A percentile compares a stretch with the other conserved stretches of the same genome.
Conservation (phyloP, 345 rosid species). For the Firmiana major region DNA sequence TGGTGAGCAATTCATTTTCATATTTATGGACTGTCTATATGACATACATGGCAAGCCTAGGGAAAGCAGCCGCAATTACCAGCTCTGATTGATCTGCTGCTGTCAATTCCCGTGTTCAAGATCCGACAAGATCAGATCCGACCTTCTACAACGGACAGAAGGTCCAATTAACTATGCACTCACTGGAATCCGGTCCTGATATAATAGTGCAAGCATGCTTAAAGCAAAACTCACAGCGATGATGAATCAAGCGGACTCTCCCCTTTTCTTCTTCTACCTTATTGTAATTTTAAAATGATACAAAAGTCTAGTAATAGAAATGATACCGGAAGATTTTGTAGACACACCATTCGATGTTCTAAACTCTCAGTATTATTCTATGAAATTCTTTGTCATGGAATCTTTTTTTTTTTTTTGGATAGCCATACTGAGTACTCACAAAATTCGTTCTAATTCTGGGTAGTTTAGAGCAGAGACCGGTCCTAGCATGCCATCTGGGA, state of each 20-base stretch:
- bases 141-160: not conserved
- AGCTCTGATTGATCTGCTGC: conserved; percentile 27
- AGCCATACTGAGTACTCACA: not conserved
- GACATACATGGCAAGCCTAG: conserved; percentile 79
- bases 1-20: conserved; percentile 89
- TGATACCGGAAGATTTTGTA: not conserved
- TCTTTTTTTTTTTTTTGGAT: not conserved
- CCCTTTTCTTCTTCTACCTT: not conserved
- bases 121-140: not conserved
- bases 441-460: not conserved
- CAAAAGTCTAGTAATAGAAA: not conserved
- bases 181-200: not conserved
- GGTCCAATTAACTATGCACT: not conserved
- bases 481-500: not conserved
- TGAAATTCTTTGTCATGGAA: not conserved
- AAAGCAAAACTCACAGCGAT: not conserved
- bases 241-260: not conserved
- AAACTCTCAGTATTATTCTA: not conserved
- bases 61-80: conserved; percentile 39
- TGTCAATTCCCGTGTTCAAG: not conserved
- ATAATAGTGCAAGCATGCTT: not conserved
- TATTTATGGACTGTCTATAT: conserved; percentile 87
- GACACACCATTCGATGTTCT: not conserved
- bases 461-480: not conserved
- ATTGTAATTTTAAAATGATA: not conserved